Conservation (phyloP, 192 early-diverging fungal genomes). For the Podila horticola region DNA sequence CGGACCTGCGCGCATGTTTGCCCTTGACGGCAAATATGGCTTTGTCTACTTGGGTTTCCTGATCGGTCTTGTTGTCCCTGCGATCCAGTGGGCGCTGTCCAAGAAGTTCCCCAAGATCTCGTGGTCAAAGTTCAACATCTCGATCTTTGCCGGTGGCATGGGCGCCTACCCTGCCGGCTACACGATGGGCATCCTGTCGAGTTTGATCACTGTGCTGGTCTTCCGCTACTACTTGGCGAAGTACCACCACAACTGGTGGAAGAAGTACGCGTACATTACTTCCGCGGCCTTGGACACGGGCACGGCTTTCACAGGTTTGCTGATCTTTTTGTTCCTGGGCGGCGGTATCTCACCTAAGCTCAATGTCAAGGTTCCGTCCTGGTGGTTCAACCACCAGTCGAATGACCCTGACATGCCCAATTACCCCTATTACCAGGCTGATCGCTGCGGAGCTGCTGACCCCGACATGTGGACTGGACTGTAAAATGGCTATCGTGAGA, state of each 20-base stretch:
- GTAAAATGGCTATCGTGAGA: too few species aligned
- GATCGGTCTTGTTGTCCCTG: slow-evolving; percentile 58
- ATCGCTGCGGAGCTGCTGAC: too few species aligned
- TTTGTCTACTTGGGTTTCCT: slow-evolving; percentile 46
- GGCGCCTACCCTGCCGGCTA: slow-evolving; percentile 60
- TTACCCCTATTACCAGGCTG: too few species aligned
- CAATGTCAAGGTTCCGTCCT: neutral
- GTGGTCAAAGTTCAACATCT: slow-evolving; percentile 61
- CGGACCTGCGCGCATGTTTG: slow-evolving; percentile 70
- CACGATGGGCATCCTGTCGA: slow-evolving; percentile 33
- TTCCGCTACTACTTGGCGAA: slow-evolving; percentile 63
- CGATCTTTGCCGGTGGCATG: slow-evolving; percentile 60
- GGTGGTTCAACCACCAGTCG: neutral
- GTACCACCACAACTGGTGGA: slow-evolving; percentile 62
- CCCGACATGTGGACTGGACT: too few species aligned
- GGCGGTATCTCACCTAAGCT: slow-evolving; percentile 15
- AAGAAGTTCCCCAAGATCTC: slow-evolving; percentile 53
- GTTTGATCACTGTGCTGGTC: slow-evolving; percentile 48
- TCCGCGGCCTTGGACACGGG: slow-evolving; percentile 70
- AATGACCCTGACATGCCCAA: too few species aligned
- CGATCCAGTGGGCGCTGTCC: slow-evolving; percentile 61
- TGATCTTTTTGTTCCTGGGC: slow-evolving; percentile 57
- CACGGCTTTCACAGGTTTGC: slow-evolving; percentile 52
- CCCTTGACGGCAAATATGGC: slow-evolving; percentile 34
- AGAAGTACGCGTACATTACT: slow-evolving; percentile 73